Evolutionary conservation across 805 yeast genomes (phyloP), one percentile per base, ranked within the genome.

Genomic region (Martiniozyma abietophila): DNA sequence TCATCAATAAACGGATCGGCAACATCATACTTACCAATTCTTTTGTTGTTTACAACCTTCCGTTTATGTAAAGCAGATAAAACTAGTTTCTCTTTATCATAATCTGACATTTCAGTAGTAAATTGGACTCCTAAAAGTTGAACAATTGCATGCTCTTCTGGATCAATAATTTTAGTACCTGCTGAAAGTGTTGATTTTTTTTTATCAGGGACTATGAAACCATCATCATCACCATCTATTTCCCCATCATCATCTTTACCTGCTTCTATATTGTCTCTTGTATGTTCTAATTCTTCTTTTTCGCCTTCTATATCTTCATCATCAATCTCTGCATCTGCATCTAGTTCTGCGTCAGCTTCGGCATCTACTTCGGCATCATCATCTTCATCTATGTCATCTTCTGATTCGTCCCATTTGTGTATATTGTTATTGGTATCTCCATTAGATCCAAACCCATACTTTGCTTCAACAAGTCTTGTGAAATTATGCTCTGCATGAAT

Each of bases 1-100:
- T 92, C 98, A 59, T 92, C 99, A 39, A 92, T 92, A 50, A 92
- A 92, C 2, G 97, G 98, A 56, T 92, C 99, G 40, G 82, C 77
- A 31, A 74, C 65, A 53, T 92, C 98, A 57, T 92, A 92, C 51
- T 83, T 85, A 2, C 96, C 96, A 23, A 86, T 84, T 44, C 81
- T 73, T 34, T 86, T 71, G 49, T 80, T 80, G 51, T 40, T 67
- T 58, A 45, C 67, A 59, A 50, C 70, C 62, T 50, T 65, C 58
- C 53, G 58, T 25, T 55, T 39, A 31, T 55, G 59, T 14, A 56
- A 40, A 26, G 55, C 59, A 25, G 47, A 46, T 22, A 56, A 34
- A 21, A 56, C 46, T 41, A 53, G 36, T 18, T 49, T 50, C 29
- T 54, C 58, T 27, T 58, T 59, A 27, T 58, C 55, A 21, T 50